Evolutionary conservation across 2,329 filamentous ascomycete genomes (phyloP), one percentile per base, ranked within the genome.

Genomic region (Penicillium sp.): DNA sequence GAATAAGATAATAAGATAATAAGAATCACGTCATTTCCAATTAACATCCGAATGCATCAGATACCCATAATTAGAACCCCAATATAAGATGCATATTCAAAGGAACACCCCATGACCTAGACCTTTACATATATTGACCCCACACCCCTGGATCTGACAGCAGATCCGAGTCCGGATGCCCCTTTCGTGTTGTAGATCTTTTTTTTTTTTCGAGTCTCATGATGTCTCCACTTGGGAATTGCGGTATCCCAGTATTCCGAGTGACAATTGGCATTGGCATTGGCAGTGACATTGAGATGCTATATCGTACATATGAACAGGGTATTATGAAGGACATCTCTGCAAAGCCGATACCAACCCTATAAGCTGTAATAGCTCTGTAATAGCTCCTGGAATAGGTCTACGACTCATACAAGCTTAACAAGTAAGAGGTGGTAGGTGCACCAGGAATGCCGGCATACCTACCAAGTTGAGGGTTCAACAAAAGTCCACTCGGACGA

Each of bases 121-220:
- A 42, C 7, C 17, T 24, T 19, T 8, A 41, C 29, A 40, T 33
- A 43, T 38, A n/a, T 22, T 37, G 31, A 19, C 15, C 9, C 19
- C 43, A 17, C 43, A 51, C 21, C 31, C 29, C 53, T 53, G 55
- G 57, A 61, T 59, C 60, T 63, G 61, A 63, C 60, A 62, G 56
- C 26, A 33, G 26, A 33, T 39, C 42, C 42, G 56, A 51, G 55
- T 45, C 33, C 39, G 44, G 47, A 42, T 21, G 26, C 7, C 40
- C 40, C 19, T 38, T 51, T 32, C 39, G 22, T 31, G 13, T 35
- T 24, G 31, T 32, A 43, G 46, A 31, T 47, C 22, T 2, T 34
- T 43, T 49, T 58, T 58, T 59, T 60, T 59, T 56, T 54, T 55
- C 35, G 35, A 43, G 60, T 61, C 60, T 45, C 61, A 62, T 62